Conservation (phyloP, 768 basidiomycete genomes). For the Calocera cornea region DNA sequence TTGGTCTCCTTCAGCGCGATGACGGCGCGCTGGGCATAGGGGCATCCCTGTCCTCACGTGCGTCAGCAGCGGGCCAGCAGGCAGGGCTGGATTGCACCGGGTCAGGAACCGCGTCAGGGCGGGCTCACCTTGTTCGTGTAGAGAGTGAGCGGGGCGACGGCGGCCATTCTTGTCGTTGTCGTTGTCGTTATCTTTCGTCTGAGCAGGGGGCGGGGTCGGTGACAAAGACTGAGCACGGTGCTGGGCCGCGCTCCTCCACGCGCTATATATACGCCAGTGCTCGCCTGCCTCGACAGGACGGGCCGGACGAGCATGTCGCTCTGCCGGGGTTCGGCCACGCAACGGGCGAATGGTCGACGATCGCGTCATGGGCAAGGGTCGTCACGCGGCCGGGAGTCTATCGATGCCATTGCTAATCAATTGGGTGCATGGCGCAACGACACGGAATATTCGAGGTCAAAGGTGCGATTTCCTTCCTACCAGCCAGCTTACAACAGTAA, state of each 20-base stretch:
- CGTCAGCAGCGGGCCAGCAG: not conserved
- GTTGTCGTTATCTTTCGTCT: not conserved
- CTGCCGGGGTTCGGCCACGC: too few species aligned
- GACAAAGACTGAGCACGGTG: not conserved
- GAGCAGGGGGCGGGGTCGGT: not conserved
- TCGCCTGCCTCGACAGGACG: not conserved
- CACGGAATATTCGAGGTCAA: not conserved
- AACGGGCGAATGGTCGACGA: not conserved
- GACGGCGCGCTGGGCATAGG: constrained; percentile 34
- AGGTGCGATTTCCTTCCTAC: not conserved
- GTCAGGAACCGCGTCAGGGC: not conserved
- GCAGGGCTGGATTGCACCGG: too few species aligned
- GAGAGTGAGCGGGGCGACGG: constrained; percentile 25
- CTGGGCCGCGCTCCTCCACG: not conserved
- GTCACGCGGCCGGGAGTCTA: not conserved
- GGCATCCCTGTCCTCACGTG: constrained; percentile 12
- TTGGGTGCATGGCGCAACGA: not conserved
- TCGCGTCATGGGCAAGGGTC: not conserved
- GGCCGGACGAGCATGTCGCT: not conserved
- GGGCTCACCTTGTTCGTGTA: constrained; percentile 36
- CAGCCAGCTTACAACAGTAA: not conserved
- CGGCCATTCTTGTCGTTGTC: not conserved
- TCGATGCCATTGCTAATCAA: not conserved
- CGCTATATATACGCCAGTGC: not conserved
- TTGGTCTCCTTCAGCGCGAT: constrained; percentile 48